Conservation (phyloP, 1,139 yeast genomes). For the Kurtzmaniella quercitrusa region DNA sequence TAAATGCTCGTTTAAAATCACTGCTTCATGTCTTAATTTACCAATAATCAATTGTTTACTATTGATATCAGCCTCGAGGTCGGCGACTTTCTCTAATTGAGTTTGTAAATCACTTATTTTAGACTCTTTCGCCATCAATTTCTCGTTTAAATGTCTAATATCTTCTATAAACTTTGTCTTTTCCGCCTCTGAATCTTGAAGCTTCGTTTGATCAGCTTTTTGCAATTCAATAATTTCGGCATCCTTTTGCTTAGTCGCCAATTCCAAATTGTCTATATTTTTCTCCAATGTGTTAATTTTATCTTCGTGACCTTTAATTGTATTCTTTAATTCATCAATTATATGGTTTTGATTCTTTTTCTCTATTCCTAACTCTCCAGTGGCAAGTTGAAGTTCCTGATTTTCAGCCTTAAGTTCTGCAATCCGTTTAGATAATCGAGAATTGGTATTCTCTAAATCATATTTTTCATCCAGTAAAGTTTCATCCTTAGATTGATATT, state of each 20-base stretch:
- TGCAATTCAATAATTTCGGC: slow-evolving; percentile 11
- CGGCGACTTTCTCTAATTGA: slow-evolving; percentile 16
- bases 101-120: slow-evolving; percentile 14
- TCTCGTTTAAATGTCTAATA: slow-evolving; percentile 10
- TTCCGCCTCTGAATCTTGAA: slow-evolving; percentile 11
- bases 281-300: slow-evolving; percentile 9
- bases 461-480: slow-evolving; percentile 46
- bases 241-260: background rate
- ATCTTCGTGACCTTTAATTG: slow-evolving; percentile 21
- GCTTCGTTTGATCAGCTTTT: slow-evolving; percentile 16
- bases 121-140: slow-evolving; percentile 12
- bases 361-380: slow-evolving; percentile 46
- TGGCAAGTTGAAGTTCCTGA: slow-evolving; percentile 43
- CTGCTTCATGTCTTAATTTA: slow-evolving; percentile 90
- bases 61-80: slow-evolving; percentile 39
- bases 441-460: slow-evolving; percentile 34
- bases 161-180: slow-evolving; percentile 9
- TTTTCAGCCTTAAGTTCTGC: slow-evolving; percentile 39
- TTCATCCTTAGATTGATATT: slow-evolving; percentile 39
- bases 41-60: slow-evolving; percentile 81
- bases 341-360: slow-evolving; percentile 37
- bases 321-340: slow-evolving; percentile 44
- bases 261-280: background rate
- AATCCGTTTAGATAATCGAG: slow-evolving; percentile 28
- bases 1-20: slow-evolving; percentile 88